Conservation (phyloP, 306 rosid species). For the Spatholobus suberectus region DNA sequence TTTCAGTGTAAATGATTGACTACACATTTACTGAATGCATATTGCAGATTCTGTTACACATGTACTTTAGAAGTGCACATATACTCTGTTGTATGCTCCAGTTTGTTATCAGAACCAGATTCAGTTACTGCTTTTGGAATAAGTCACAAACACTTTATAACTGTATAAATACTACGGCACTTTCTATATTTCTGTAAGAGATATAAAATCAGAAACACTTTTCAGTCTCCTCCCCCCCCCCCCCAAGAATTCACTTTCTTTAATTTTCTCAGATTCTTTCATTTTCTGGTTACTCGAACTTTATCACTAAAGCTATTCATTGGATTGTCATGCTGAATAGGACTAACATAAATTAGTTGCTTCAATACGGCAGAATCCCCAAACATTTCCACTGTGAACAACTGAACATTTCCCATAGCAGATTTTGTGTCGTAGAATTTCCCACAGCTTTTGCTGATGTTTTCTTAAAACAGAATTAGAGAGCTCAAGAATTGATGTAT, state of each 20-base stretch:
- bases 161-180: not conserved
- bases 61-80: not conserved
- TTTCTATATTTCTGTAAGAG: not conserved
- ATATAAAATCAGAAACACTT: too few relatives aligned
- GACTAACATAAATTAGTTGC: not conserved
- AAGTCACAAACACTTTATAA: not conserved
- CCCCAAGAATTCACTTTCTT: too few relatives aligned
- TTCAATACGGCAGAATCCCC: not conserved
- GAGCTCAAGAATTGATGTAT: not conserved
- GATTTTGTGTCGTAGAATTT: not conserved
- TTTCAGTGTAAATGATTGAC: not conserved
- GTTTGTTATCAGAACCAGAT: not conserved
- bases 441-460: not conserved
- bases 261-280: too few relatives aligned
- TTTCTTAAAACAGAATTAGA: not conserved
- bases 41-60: not conserved
- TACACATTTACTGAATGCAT: not conserved
- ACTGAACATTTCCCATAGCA: not conserved
- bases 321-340: not conserved
- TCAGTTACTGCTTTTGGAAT: not conserved
- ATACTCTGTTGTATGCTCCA: not conserved
- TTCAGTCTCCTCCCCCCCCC: too few relatives aligned
- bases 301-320: not conserved
- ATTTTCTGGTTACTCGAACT: too few relatives aligned
- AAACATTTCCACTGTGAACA: not conserved